These are phyloP conservation scores for Pseudonitzschia multistriata DNA, from an alignment of 108 stramenopile genomes.

Conservation along the genomic window DNA sequence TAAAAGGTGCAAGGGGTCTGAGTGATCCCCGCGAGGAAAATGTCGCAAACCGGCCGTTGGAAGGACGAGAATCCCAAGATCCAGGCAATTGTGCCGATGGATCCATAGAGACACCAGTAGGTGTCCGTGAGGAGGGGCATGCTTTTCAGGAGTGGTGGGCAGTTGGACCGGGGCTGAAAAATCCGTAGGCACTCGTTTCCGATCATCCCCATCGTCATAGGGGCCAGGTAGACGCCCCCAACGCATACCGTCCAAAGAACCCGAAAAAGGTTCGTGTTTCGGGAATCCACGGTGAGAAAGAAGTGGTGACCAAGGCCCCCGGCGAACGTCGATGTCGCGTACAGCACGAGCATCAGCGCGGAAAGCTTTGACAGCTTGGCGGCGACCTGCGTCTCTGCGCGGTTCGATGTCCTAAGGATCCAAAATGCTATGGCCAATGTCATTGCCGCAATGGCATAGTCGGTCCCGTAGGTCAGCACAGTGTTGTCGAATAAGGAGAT, in stretches of 20 bases:
- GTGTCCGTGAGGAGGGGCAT: conserved; percentile 35
- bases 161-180: conserved; percentile 27
- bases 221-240: conserved; percentile 73
- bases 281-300: conserved; percentile 45
- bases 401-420: conserved; percentile 12
- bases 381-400: background rate
- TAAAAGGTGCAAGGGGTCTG: conserved; percentile 76
- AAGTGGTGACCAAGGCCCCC: conserved; percentile 76
- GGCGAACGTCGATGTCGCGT: conserved; percentile 55
- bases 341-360: conserved; percentile 50
- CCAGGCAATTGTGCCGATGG: conserved; percentile 43
- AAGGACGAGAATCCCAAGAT: conserved; percentile 62
- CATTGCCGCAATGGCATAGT: conserved; percentile 63
- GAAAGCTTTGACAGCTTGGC: conserved; percentile 12
- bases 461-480: conserved; percentile 79
- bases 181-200: conserved; percentile 51
- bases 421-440: conserved; percentile 44
- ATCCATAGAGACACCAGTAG: conserved; percentile 71
- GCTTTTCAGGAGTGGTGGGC: conserved; percentile 13
- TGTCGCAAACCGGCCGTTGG: conserved; percentile 89
- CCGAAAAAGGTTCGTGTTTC: conserved; percentile 61
- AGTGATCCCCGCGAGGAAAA: conserved; percentile 82
- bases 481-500: conserved; percentile 74
- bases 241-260: conserved; percentile 80
- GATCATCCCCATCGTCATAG: conserved; percentile 67